phyloP scores from a whole-genome alignment of 257 asterid species.

The Solanum rostratum region DNA sequence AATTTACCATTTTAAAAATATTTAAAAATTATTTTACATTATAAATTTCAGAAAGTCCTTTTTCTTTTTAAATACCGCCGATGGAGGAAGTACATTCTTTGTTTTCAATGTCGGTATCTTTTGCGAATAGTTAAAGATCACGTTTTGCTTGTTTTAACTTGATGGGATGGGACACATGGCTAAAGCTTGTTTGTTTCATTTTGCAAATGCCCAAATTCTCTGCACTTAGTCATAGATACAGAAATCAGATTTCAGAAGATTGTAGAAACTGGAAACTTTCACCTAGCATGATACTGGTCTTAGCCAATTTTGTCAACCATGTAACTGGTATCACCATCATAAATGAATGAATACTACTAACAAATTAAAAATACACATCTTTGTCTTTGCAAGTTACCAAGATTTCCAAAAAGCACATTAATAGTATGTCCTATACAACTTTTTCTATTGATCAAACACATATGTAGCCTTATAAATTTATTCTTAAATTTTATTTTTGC shows the following conservation, averaged over 20 bases:
- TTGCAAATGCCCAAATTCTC: neutral
- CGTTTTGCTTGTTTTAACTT: neutral
- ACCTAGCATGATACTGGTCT: neutral
- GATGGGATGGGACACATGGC: neutral
- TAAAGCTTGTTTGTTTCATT: neutral
- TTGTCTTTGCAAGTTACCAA: no score
- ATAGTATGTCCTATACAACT: neutral
- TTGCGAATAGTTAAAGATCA: neutral
- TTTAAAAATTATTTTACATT: no score
- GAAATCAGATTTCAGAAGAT: neutral
- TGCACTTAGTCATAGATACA: neutral
- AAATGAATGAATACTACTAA: no score
- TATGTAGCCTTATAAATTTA: no score
- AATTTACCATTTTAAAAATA: no score
- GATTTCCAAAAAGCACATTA: neutral
- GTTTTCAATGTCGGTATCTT: neutral
- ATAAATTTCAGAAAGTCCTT: no score
- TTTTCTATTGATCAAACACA: no score
- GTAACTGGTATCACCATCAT: no score
- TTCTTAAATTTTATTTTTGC: no score
- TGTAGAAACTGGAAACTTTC: neutral
- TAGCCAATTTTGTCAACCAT: neutral
- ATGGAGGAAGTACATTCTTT: neutral
- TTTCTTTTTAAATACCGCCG: no score
- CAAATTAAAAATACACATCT: no score